Base-by-base conservation (phyloP, 371 early-diverging fungal species). In the Dichotomocladium elegans region DNA sequence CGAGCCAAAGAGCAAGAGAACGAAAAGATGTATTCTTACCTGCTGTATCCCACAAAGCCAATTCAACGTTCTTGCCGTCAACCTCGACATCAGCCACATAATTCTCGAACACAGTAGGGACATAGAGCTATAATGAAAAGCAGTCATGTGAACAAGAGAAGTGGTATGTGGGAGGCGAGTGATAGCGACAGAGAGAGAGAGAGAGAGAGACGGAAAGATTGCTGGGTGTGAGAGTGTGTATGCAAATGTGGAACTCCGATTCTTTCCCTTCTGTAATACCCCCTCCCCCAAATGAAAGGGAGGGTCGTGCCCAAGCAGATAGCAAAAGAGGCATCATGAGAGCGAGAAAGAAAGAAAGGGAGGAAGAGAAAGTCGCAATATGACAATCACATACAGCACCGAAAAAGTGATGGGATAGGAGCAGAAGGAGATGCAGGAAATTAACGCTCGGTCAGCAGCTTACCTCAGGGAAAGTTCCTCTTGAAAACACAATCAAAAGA, bases 11-110 rank as follows among this genome's bases (percentile, higher is more conserved):
- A 37, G n/a, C 37, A 21, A 21, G n/a, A 17, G 37, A 37, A 37
- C 21, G 37, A 21, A 37, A 17, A 24, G 26, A 21, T 28, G 15
- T 28, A 12, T 49, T 48, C 22, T 26, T 86, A 72, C 95, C 96
- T 42, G 99, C 98, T 19, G 99, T 97, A 87, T 99, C 98, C 98
- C 98, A 98, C 35, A 99, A 76, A 27, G 95, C 93, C 27, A 99
- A 81, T 74, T 98, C 95, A 29, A 98, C 91, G 10, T 83, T 83
- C 73, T 85, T 87, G 62, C 91, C 93, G 77, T 97, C 96, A 14
- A 96, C 89, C 55, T 89, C 83, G 54, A 97, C 92, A 66, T 94
- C 94, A 37, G 90, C 90, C 47, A 94, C 93, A 72, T 94, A 92
- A 70, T 94, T 96, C 72, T 98, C 96, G 79, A 98, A 98, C 28